A percentile compares a stretch with the other conserved stretches of the same genome.
These are phyloP conservation scores for Setaria viridis DNA, from an alignment of 202 grass and related monocot genomes.

Conservation along the genomic window DNA sequence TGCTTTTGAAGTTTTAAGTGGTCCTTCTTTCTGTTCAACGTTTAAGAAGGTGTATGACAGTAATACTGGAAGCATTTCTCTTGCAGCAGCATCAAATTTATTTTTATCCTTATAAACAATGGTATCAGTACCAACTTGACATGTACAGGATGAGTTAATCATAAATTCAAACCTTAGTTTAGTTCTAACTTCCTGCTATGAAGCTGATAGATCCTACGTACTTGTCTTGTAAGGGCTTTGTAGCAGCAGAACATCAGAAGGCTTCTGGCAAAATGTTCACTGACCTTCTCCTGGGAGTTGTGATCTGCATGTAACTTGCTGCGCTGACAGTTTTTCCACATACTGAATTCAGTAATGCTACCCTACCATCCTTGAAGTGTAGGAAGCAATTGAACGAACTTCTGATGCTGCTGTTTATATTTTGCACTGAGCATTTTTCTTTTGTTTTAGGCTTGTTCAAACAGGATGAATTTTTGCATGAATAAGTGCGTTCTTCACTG, in stretches of 20 bases:
- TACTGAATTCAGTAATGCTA: background rate
- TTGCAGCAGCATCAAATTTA: background rate
- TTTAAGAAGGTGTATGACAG: background rate
- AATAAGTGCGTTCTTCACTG: background rate
- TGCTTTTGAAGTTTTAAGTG: background rate
- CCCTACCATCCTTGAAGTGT: background rate
- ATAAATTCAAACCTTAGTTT: background rate
- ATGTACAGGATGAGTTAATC: background rate
- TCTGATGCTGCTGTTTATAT: background rate
- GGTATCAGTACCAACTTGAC: conserved; percentile 33
- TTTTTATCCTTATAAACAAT: background rate
- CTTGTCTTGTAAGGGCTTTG: conserved; percentile 26
- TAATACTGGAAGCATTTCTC: conserved; percentile 1
- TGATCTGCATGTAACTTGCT: conserved; percentile 23
- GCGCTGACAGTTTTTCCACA: conserved; percentile 22
- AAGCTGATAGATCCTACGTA: background rate
- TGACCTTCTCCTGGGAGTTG: background rate
- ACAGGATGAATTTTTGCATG: background rate
- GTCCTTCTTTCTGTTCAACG: conserved; percentile 1
- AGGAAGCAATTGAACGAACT: background rate
- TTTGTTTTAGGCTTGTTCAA: background rate
- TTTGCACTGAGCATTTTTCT: background rate
- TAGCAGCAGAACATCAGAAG: conserved; percentile 11
- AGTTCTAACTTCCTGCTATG: background rate
- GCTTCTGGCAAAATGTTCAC: background rate